Evolutionary conservation across 2,329 filamentous ascomycete genomes (phyloP), one percentile per base, ranked within the genome.

Genomic region (Chaetomium sp.): DNA sequence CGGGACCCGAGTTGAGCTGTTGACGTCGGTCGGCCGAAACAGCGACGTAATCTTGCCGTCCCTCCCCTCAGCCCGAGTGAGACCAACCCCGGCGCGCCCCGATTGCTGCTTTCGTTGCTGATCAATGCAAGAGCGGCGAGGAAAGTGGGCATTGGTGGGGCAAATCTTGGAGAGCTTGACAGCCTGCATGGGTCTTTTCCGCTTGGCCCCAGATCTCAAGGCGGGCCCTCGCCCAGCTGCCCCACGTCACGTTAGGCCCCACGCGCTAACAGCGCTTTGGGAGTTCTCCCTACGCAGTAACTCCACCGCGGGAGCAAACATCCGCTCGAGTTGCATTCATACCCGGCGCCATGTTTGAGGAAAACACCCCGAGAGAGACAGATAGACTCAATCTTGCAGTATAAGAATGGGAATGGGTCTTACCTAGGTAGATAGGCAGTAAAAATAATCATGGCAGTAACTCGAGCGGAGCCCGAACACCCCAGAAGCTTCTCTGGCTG

Each of bases 41-140:
- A 58, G 60, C 65, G 62, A 67, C 62, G 65, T 67, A 67, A 67
- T 62, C 50, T 58, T 59, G 62, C 50, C 57, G 53, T 55, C 57
- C 49, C 23, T 23, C 51, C 25, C 50, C 53, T 49, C 42, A 27
- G 51, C 42, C 50, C 50, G 19, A 47, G 31, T 12, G 33, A 29
- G 31, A 31, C 29, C 16, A 10, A 23, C 12, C 29, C 29, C 25
- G 25, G 49, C 50, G 35, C 16, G 16, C 54, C 21, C 42, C 50
- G 27, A 55, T 38, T 38, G 19, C 23, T 57, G 51, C 42, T 50
- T 50, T 23, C 16, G 56, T 9, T 45, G 64, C 60, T 62, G 66
- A 65, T 65, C 63, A 63, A 62, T 65, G 57, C 57, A 55, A 56
- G 19, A 50, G 57, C 19, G 53, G 21, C 51, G n/a, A 50, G 57